phyloP scores from a whole-genome alignment of 495 filamentous ascomycete genomes.

The Parmelia sp. region DNA sequence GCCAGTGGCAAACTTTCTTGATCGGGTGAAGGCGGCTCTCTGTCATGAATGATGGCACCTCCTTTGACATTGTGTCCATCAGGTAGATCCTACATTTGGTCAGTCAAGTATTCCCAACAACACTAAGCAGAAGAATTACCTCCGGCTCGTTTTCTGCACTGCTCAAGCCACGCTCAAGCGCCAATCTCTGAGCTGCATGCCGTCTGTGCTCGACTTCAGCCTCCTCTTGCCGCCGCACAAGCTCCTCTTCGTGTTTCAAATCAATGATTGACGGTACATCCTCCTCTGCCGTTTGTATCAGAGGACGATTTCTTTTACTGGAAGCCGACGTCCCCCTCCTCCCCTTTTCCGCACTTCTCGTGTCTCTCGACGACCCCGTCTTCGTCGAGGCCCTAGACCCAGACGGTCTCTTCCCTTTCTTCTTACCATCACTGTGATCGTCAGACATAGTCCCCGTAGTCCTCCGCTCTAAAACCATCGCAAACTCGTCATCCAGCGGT shows the following conservation, averaged over 20 bases:
- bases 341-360: slow-evolving; percentile 35
- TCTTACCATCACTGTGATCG: slow-evolving; percentile 65
- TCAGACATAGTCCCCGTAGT: slow-evolving; percentile 55
- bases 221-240: slow-evolving; percentile 60
- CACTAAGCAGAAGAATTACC: slow-evolving; percentile 2
- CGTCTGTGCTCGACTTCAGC: slow-evolving; percentile 62
- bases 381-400: slow-evolving; percentile 51
- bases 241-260: slow-evolving; percentile 71
- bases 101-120: neutral
- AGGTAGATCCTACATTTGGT: neutral
- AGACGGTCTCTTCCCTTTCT: slow-evolving; percentile 54
- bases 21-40: slow-evolving; percentile 7
- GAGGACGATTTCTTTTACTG: slow-evolving; percentile 18
- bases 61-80: slow-evolving; percentile 13
- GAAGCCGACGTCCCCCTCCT: slow-evolving; percentile 31
- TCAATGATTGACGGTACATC: slow-evolving; percentile 57
- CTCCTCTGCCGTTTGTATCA: slow-evolving; percentile 27
- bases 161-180: slow-evolving; percentile 60
- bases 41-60: slow-evolving; percentile 7
- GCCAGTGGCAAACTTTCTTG: neutral
- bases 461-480: slow-evolving; percentile 64
- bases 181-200: slow-evolving; percentile 64
- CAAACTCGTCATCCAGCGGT: slow-evolving; percentile 88
- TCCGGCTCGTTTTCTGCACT: slow-evolving; percentile 19
- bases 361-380: slow-evolving; percentile 47